Evolutionary conservation across 306 rosid genomes (phyloP).

Genomic region (Luffa acutangula): DNA sequence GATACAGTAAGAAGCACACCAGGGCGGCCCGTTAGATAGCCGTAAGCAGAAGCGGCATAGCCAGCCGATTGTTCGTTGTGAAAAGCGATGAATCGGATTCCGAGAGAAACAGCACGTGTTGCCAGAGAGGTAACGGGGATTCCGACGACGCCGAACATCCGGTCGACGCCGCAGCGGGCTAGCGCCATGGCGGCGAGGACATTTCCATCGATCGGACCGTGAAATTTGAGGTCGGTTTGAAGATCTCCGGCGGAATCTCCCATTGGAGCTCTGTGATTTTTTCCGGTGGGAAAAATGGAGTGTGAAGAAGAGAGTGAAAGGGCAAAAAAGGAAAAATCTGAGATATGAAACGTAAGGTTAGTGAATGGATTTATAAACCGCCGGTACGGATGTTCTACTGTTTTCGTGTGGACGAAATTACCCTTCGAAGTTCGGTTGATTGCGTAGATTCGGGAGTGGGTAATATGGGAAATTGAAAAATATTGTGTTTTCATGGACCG

Average conservation of each 20-base stretch:
- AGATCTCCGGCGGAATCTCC: slow-evolving; percentile 8
- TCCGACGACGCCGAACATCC: slow-evolving; percentile 96
- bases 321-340: background rate
- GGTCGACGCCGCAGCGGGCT: slow-evolving; percentile 44
- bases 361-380: background rate
- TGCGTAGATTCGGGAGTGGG: background rate
- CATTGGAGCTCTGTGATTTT: slow-evolving; percentile 9
- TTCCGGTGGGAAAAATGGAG: background rate
- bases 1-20: slow-evolving; percentile 91
- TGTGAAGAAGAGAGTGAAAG: background rate
- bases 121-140: slow-evolving; percentile 93
- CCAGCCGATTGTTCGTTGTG: slow-evolving; percentile 98
- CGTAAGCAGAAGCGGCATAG: slow-evolving; percentile 92
- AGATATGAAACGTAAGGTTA: background rate
- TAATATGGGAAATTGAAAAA: background rate
- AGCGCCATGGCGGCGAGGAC: slow-evolving; percentile 58
- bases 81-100: slow-evolving; percentile 73
- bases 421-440: background rate
- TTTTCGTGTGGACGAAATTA: background rate
- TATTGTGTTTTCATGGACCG: background rate
- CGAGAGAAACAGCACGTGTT: slow-evolving; percentile 66
- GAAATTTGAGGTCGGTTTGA: background rate
- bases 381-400: background rate
- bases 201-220: slow-evolving; percentile 44
- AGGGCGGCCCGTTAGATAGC: slow-evolving; percentile 67